Evolutionary conservation across 345 rosid species (phyloP), one percentile per base, ranked within the genome.

Genomic region (Aegle marmelos): DNA sequence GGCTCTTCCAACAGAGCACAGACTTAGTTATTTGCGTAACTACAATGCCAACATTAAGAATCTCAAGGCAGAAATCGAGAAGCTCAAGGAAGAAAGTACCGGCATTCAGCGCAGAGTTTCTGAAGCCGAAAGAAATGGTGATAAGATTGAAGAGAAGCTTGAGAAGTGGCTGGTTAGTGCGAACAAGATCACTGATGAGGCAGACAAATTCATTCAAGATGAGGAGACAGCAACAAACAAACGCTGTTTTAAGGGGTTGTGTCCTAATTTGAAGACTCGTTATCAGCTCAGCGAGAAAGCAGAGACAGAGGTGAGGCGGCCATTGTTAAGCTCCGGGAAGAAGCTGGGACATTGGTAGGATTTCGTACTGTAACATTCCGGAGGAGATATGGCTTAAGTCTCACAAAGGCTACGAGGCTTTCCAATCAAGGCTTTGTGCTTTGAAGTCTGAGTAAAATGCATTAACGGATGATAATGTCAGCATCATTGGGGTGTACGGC

Each of bases 401-500:
- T 6, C 9, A 7, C 56, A 56, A 48, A 62, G 39, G 45, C 9
- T 76, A 68, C 28, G 25, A 62, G 71, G 33, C 57, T 7, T 73
- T 80, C 13, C 70, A 80, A 25, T 83, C 83, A 36, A 83, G 83
- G 64, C 24, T 50, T 56, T 28, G 21, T 1, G 22, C 30, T 36
- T 0, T 83, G 68, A 58, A 57, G 17, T 34, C 54, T 4, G 57
- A 80, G 6, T 1, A 61, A 54, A 54, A 13, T 5, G 78, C 78
- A 16, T 28, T 74, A 5, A 22, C 16, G 10, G 70, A 72, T 53
- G 22, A 13, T 54, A 64, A 28, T 11, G 37, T 79, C 56, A 61
- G 37, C 39, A 50, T 66, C 34, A 33, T 83, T 41, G 85, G 85
- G 25, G 36, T 83, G 0, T 56, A 60, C 4, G 83, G 83, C 19